Evolutionary conservation across 768 basidiomycete genomes (phyloP).

Genomic region (Mycena metata): DNA sequence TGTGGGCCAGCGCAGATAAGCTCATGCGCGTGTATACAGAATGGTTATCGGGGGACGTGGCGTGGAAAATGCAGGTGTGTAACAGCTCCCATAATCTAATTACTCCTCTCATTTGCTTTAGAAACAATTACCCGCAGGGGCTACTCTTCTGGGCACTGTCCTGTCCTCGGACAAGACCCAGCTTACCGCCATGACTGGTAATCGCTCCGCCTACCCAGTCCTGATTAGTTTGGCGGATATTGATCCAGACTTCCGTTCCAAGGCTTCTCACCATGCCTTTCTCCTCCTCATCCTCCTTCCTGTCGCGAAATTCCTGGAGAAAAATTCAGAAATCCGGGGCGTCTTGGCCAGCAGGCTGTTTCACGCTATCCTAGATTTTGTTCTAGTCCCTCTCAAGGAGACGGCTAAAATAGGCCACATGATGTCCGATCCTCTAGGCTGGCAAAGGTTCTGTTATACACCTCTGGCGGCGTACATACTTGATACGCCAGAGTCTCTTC

Average conservation of each 20-base stretch:
- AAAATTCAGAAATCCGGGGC: constrained; percentile 38
- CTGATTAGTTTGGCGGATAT: constrained; percentile 51
- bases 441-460: constrained; percentile 13
- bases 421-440: constrained; percentile 44
- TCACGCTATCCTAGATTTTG: constrained; percentile 47
- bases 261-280: constrained; percentile 48
- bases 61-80: constrained; percentile 40
- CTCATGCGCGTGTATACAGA: background rate
- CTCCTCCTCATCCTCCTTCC: constrained; percentile 47
- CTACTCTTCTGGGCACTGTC: constrained; percentile 47
- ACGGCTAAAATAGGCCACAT: constrained; percentile 45
- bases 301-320: constrained; percentile 45
- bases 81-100: background rate
- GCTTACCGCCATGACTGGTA: constrained; percentile 42
- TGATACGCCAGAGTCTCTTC: constrained; percentile 28
- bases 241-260: constrained; percentile 44
- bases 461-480: constrained; percentile 33
- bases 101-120: too few species aligned
- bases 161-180: constrained; percentile 42
- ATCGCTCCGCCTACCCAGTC: constrained; percentile 48
- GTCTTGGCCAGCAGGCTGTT: constrained; percentile 44
- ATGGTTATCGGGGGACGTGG: constrained; percentile 14
- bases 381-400: constrained; percentile 47
- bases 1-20: background rate
- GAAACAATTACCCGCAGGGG: background rate